Base-by-base conservation (phyloP, 805 yeast genomes). In the Monosporozyma servazzii region DNA sequence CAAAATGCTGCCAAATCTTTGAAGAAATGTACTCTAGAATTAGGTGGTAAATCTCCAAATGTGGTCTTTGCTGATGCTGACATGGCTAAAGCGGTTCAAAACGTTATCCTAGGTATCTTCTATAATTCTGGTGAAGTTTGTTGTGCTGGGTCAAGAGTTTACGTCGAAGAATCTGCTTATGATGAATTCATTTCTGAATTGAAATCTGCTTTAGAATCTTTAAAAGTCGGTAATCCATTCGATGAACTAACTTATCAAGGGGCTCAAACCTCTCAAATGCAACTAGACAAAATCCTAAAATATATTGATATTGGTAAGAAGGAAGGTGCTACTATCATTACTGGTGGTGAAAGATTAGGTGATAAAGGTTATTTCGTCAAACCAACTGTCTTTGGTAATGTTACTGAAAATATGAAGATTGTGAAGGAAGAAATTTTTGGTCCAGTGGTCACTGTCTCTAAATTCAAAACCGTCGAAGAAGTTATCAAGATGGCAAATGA, bases 1-100 rank as follows among this genome's bases (percentile, higher is more conserved):
- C 79, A 78, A 70, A 76, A 78, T 55, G 90, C 96, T 55, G 88
- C 95, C 56, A 81, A 80, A 55, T 78, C 87, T 47, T 76, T 90
- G 70, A 90, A 90, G 78, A 88, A 86, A 71, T 87, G 89, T 57
- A 90, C 97, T 45, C 78, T 90, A 67, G 98, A 90, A 75, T 81
- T 89, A 63, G 98, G 98, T 66, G 98, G 98, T 67, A 90, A 90
- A 75, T 89, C 96, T 33, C 96, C 98, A 63, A 82, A 86, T 71
- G 81, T 90, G 59, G 82, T 90, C 48, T 88, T 86, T 66, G 82
- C 84, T 64, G 97, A 90, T 66, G 90, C 91, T 51, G 81, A 90
- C 68, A 67, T 90, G 53, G 81, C 83, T 51, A 75, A 76, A 63
- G 86, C 96, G 48, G 84, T 87, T 48, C 76, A 83, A 60, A 79